These are phyloP conservation scores for Amaranthus hypochondriacus DNA, from an alignment of 148 eudicot species.

Conservation along the genomic window DNA sequence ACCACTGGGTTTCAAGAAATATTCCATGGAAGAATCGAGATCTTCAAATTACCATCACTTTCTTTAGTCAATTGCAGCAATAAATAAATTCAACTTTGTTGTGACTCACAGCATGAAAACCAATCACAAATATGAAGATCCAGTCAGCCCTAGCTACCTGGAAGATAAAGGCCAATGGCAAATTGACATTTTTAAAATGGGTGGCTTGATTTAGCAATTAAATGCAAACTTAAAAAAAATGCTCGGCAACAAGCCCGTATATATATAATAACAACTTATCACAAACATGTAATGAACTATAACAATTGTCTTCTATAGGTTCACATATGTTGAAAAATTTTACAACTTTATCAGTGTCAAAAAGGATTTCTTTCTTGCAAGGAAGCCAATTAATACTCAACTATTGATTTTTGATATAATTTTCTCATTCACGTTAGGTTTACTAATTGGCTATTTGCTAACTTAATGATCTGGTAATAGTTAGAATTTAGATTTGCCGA, in stretches of 20 bases:
- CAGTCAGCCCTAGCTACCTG: slow-evolving; percentile 4
- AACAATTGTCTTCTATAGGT: background rate
- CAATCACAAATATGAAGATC: background rate
- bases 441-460: background rate
- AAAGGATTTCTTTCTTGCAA: background rate
- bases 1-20: slow-evolving; percentile 35
- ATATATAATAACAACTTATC: background rate
- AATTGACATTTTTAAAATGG: background rate
- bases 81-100: background rate
- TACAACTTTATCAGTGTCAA: background rate
- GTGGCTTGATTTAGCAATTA: background rate
- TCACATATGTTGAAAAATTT: background rate
- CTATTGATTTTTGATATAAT: background rate
- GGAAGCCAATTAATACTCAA: no score
- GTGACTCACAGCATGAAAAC: background rate
- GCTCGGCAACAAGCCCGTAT: no score
- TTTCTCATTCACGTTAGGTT: background rate
- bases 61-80: background rate
- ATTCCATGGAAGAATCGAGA: slow-evolving; percentile 40
- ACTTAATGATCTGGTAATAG: background rate
- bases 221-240: background rate
- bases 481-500: background rate
- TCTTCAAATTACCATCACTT: background rate
- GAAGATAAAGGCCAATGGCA: background rate
- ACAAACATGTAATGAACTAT: background rate